Conservation (phyloP, 371 early-diverging fungal species). For the Circinella umbellata region DNA sequence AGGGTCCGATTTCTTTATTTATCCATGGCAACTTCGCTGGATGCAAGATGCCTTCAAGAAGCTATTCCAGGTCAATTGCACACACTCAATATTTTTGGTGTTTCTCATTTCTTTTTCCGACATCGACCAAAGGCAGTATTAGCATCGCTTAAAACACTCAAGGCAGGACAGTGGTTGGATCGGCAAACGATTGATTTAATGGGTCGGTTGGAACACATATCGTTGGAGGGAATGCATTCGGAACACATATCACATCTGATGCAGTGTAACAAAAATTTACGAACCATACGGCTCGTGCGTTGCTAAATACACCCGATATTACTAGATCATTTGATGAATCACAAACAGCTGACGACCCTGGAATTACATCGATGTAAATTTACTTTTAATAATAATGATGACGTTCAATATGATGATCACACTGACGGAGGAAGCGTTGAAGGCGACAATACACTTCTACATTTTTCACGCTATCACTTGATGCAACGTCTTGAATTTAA, state of each 20-base stretch:
- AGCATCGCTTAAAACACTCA: conserved; percentile 4
- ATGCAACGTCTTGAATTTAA: conserved; percentile 3
- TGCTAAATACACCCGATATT: background rate
- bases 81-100: background rate
- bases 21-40: conserved; percentile 12
- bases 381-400: background rate
- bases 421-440: background rate
- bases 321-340: background rate
- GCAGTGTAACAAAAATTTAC: background rate
- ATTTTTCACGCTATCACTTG: background rate
- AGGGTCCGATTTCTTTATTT: conserved; percentile 5
- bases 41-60: background rate
- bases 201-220: background rate
- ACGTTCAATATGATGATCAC: background rate
- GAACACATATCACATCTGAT: background rate
- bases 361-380: conserved; percentile 4
- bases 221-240: conserved; percentile 1
- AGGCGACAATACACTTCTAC: background rate
- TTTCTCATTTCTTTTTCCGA: conserved; percentile 9
- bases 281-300: background rate
- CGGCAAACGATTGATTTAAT: background rate
- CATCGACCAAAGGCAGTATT: background rate
- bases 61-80: background rate
- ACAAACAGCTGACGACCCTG: conserved; percentile 1
- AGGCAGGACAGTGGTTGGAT: background rate